Conservation (phyloP, 257 asterid species). For the Solanum boliviense region DNA sequence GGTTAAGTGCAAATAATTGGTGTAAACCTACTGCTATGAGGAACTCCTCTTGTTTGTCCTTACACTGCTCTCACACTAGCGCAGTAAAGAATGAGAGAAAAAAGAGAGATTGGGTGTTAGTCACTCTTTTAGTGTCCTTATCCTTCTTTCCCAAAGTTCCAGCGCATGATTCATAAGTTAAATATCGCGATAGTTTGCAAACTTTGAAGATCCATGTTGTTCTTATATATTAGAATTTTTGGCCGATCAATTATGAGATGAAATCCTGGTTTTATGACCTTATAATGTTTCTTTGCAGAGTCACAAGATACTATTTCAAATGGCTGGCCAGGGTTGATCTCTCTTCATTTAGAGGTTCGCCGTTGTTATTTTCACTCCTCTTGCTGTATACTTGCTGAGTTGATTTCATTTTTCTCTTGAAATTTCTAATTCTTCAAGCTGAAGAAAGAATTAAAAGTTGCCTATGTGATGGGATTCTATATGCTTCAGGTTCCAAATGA, state of each 20-base stretch:
- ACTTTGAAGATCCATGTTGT: not conserved
- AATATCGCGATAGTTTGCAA: not conserved
- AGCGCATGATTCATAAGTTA: not conserved
- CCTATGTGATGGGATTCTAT: not conserved
- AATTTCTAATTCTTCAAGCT: not conserved
- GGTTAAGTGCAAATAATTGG: not conserved
- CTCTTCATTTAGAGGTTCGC: constrained; percentile 76
- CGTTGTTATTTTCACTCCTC: not conserved
- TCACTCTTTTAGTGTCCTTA: not conserved
- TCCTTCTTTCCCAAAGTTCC: not conserved
- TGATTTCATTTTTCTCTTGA: not conserved
- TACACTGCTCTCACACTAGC: not conserved
- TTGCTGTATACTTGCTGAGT: not conserved
- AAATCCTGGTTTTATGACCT: not conserved
- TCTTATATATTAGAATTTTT: not conserved
- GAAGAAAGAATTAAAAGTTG: not conserved
- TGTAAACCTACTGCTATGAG: not conserved
- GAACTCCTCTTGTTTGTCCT: not conserved
- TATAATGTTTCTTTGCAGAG: constrained; percentile 24
- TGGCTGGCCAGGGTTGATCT: constrained; percentile 83
- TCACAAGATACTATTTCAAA: constrained; percentile 65
- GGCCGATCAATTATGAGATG: not conserved
- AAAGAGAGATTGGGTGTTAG: not conserved
- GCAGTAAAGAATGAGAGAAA: not conserved
- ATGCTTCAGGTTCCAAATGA: not conserved